A percentile compares a stretch with the other conserved stretches of the same genome.
Conservation (phyloP, 306 rosid species). For the Oxytropis ochrocephala region DNA sequence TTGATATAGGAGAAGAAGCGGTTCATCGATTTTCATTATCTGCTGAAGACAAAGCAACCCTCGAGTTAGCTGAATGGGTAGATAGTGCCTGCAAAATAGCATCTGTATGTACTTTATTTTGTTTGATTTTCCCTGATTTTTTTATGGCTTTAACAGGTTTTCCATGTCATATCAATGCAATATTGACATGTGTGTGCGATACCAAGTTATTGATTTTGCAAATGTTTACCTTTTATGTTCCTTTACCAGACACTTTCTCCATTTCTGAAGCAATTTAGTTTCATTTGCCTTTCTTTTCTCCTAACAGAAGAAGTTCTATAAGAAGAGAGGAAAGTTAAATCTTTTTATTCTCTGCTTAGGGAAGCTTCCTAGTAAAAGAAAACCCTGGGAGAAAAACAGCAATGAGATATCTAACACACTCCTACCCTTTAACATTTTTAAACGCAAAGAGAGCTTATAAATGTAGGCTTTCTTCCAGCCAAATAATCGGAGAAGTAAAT, state of each 20-base stretch:
- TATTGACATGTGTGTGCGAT: neutral
- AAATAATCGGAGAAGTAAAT: neutral
- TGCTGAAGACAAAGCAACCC: constrained; percentile 96
- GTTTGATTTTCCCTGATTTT: constrained; percentile 4
- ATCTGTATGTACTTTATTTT: constrained; percentile 56
- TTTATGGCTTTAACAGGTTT: constrained; percentile 18
- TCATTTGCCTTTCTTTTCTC: neutral
- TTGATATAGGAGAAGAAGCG: constrained; percentile 94
- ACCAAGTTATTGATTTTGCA: neutral
- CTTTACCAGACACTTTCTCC: neutral
- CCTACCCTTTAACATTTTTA: neutral
- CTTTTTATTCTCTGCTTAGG: neutral
- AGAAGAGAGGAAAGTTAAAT: neutral
- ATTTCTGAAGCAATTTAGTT: neutral
- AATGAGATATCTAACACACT: neutral
- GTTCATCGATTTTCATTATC: constrained; percentile 93
- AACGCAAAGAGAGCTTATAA: neutral
- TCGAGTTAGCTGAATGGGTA: constrained; percentile 98
- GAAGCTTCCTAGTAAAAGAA: neutral
- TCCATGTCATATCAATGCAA: constrained; percentile 5
- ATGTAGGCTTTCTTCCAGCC: neutral
- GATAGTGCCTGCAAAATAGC: constrained; percentile 74
- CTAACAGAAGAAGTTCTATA: neutral
- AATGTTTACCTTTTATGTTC: neutral
- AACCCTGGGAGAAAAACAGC: neutral